Base-by-base conservation (phyloP, 129 eudicot species). In the Pseudognaphalium luteoalbum region DNA sequence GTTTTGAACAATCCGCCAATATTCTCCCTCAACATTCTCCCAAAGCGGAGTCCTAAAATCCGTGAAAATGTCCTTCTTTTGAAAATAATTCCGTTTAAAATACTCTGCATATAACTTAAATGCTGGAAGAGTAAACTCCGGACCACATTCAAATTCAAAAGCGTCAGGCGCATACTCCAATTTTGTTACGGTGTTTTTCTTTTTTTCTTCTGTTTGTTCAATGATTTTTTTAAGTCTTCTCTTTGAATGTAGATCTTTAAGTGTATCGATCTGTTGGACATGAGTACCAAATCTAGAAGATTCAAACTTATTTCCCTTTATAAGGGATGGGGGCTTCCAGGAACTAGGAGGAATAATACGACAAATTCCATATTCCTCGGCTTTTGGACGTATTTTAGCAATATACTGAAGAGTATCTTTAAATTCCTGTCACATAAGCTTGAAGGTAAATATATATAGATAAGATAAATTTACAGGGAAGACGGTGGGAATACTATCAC, bases 281-380 rank as follows among this genome's bases (percentile, higher is more conserved):
- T 4, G 61, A 32, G 98, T 83, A 66, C 30, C 60, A 62, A 93
- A 83, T 42, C 66, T 82, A 68, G 73, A 73, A 66, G 77, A 73
- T 56, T 81, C 83, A 90, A 87, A 80, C 17, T 69, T 71, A 67
- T 73, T 79, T 68, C 80, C 88, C 80, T 75, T 61, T 35, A 88
- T 39, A 65, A 83, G 85, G 67, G 67, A 76, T 19, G 95, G 95
- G 14, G 91, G 90, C 76, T 80, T 67, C 98, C 98, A 93, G 41
- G 98, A 88, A 62, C 81, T 81, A 65, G 98, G 97, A 80, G 98
- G 98, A 60, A 84, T 81, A 77, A 93, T 85, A 52, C 96, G 88
- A 68, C 97, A 93, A 34, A 93, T 84, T 78, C 98, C 98, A 19
- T 73, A 82, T 39, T 78, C 76, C 81, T 87, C 93, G 9, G 90